Evolutionary conservation across 371 early-diverging fungal species (phyloP).

Genomic region (Actinomortierella ambigua): DNA sequence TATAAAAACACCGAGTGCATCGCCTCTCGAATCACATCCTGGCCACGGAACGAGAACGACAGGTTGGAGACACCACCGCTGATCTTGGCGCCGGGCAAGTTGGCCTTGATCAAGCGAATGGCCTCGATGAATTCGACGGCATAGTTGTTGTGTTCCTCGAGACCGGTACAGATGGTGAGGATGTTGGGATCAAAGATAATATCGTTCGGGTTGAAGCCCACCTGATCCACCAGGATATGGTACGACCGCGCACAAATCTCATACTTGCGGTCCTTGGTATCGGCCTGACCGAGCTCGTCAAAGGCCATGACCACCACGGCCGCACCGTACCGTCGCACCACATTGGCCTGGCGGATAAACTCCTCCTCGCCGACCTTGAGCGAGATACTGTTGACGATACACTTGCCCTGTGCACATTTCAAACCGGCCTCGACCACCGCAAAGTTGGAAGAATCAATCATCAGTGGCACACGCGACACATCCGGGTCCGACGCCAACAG

Average conservation of each 20-base stretch:
- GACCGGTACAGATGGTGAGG: conserved; percentile 92
- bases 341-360: conserved; percentile 85
- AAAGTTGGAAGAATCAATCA: conserved; percentile 96
- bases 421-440: conserved; percentile 94
- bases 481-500: conserved; percentile 95
- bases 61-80: conserved; percentile 94
- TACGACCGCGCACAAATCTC: conserved; percentile 92
- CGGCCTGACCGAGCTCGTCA: conserved; percentile 94
- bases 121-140: conserved; percentile 92
- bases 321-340: conserved; percentile 89
- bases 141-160: conserved; percentile 96
- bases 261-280: conserved; percentile 80
- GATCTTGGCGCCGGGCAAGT: conserved; percentile 86
- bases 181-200: conserved; percentile 97
- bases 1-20: conserved; percentile 96
- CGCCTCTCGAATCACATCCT: conserved; percentile 88
- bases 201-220: conserved; percentile 90
- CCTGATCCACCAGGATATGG: conserved; percentile 78
- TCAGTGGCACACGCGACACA: conserved; percentile 84
- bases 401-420: conserved; percentile 94
- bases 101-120: conserved; percentile 72
- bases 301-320: conserved; percentile 98
- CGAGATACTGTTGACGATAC: conserved; percentile 95
- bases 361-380: conserved; percentile 94
- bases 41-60: conserved; percentile 95